Percentiles rank a stretch among this genome's conserved stretches.
Evolutionary conservation across 345 rosid species (phyloP).

Genomic region (Bruguiera sexangula): DNA sequence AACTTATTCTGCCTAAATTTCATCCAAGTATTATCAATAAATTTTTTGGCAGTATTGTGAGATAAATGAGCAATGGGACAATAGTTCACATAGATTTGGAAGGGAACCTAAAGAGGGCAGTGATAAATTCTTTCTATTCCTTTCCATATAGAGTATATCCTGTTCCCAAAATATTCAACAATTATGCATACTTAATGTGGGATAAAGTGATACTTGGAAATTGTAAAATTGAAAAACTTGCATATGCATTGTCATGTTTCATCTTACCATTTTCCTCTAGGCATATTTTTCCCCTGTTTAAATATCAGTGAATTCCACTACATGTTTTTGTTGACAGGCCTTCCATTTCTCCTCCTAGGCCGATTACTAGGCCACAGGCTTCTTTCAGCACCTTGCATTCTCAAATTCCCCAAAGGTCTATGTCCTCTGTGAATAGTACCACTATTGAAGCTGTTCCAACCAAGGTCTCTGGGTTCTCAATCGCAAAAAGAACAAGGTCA

Average conservation of each 20-base stretch:
- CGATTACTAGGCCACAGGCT: conserved; percentile 38
- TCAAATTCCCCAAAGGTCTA: conserved; percentile 25
- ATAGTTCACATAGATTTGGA: neutral
- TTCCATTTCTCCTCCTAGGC: conserved; percentile 42
- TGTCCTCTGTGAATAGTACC: conserved; percentile 15
- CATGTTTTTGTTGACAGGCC: conserved; percentile 38
- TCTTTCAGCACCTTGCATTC: conserved; percentile 24
- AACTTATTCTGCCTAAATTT: neutral
- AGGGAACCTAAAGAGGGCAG: neutral
- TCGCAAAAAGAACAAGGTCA: conserved; percentile 68
- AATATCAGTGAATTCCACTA: conserved; percentile 10
- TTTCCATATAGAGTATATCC: too few relatives aligned
- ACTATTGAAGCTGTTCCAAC: conserved; percentile 24
- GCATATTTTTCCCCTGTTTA: neutral
- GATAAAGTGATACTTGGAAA: neutral
- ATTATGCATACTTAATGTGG: neutral
- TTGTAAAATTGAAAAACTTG: too few relatives aligned
- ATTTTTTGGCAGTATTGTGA: neutral
- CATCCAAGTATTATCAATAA: too few relatives aligned
- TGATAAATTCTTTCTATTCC: neutral
- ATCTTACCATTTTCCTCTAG: neutral
- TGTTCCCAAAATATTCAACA: neutral
- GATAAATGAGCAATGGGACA: neutral
- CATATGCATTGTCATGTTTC: neutral
- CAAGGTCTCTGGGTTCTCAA: conserved; percentile 28